Percentiles rank a stretch among this genome's conserved stretches.
Evolutionary conservation across 1,284 basidiomycete species (phyloP).

Genomic region (Heterobasidion irregulare): DNA sequence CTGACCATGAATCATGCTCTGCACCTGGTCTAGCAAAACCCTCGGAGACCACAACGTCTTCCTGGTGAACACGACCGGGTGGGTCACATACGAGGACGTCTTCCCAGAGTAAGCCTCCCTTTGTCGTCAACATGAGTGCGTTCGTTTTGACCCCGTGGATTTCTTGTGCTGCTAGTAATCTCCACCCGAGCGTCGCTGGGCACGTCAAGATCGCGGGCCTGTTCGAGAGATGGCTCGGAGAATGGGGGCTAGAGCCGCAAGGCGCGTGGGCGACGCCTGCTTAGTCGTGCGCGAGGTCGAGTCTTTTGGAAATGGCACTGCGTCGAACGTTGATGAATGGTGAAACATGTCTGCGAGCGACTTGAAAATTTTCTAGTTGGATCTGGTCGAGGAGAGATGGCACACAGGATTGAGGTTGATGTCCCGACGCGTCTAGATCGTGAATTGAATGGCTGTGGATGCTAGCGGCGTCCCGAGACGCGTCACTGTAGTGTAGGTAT

Average conservation of each 20-base stretch:
- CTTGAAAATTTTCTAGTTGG: too few relatives aligned
- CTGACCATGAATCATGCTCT: not conserved
- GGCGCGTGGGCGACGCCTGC: constrained; percentile 18
- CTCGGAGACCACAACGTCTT: constrained; percentile 40
- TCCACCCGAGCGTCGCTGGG: constrained; percentile 39
- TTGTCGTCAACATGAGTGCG: not conserved
- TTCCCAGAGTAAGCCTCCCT: constrained; percentile 30
- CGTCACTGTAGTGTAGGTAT: too few relatives aligned
- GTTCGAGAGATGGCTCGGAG: constrained; percentile 34
- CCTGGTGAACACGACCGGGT: constrained; percentile 50
- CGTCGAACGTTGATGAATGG: too few relatives aligned
- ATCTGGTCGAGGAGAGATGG: too few relatives aligned
- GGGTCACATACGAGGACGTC: constrained; percentile 44
- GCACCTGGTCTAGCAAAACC: constrained; percentile 18
- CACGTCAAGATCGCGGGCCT: constrained; percentile 39
- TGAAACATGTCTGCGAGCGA: too few relatives aligned
- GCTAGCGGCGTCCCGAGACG: too few relatives aligned
- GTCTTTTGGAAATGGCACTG: too few relatives aligned
- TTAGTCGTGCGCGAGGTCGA: not conserved
- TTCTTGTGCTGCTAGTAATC: constrained; percentile 24
- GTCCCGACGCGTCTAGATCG: too few relatives aligned
- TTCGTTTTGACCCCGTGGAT: not conserved
- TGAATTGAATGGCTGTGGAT: too few relatives aligned
- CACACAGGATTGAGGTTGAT: too few relatives aligned
- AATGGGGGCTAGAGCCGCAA: constrained; percentile 32